phyloP scores from a whole-genome alignment of 2,329 filamentous ascomycete species.

The Colletotrichum lupini region DNA sequence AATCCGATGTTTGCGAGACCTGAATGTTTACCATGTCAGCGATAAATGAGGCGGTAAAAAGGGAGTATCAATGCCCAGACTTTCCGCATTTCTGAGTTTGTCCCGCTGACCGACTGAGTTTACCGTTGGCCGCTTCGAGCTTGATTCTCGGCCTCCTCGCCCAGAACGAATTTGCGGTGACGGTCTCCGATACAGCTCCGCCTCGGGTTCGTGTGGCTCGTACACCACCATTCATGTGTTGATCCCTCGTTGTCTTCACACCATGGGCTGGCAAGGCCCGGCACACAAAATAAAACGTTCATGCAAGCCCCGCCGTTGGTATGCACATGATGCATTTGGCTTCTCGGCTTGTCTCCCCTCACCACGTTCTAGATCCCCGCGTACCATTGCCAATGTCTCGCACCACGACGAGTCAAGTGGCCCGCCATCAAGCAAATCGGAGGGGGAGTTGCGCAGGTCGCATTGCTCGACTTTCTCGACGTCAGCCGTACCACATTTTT shows the following conservation, averaged over 20 bases:
- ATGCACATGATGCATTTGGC: slow-evolving; percentile 31
- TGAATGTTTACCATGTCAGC: not conserved
- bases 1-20: not conserved
- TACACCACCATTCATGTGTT: slow-evolving; percentile 1
- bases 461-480: slow-evolving; percentile 15
- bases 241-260: slow-evolving; percentile 15
- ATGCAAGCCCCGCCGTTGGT: slow-evolving; percentile 30
- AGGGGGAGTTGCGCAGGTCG: slow-evolving; percentile 14
- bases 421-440: slow-evolving; percentile 16
- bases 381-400: slow-evolving; percentile 11
- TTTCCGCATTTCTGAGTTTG: not conserved
- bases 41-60: not conserved
- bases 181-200: slow-evolving; percentile 11
- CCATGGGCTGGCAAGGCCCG: slow-evolving; percentile 14
- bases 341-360: slow-evolving; percentile 16
- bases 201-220: slow-evolving; percentile 18
- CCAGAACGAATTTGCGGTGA: slow-evolving; percentile 21
- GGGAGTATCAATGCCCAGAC: not conserved
- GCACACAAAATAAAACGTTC: slow-evolving; percentile 25
- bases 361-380: slow-evolving; percentile 22
- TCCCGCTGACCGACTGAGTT: not conserved
- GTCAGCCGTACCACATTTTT: slow-evolving; percentile 12
- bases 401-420: slow-evolving; percentile 32
- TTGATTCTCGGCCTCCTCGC: not conserved
- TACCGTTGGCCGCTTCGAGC: slow-evolving; percentile 8